Base-by-base conservation (phyloP, 2,329 filamentous ascomycete genomes). In the Aulographum hederae region DNA sequence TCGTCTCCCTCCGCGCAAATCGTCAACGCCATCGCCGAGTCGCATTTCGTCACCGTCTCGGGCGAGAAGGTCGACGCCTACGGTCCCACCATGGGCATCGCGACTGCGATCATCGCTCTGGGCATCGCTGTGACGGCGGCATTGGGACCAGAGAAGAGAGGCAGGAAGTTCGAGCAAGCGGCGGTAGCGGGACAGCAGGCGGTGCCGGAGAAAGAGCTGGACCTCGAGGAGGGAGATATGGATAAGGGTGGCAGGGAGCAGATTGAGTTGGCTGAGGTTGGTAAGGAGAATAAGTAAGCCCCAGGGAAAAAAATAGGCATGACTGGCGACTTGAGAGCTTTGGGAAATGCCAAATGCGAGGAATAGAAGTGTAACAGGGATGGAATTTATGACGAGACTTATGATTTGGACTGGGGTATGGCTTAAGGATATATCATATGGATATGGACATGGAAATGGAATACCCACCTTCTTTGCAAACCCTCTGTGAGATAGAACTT, bases 71-170 rank as follows among this genome's bases (percentile, higher is more conserved):
- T 71, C 2, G 67, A 78, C 31, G 75, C 74, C 0, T 84, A 84
- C 41, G 78, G 77, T 0, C 77, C 73, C 0, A 68, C 68, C 12
- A 85, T 82, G 78, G 78, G 67, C 10, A 58, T 82, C 34, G 77
- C 73, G 3, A 84, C 78, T 3, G 78, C 73, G 2, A 84, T 85
- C 41, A 81, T 84, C 39, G 74, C 72, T 1, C 28, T 69, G 0
- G 78, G 77, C 2, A 82, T 85, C 37, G 59, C 65, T 8, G 46
- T 74, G 15, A 81, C 76, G 1, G 68, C 72, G 4, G 68, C 74
- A 18, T 46, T 84, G 33, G 79, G 79, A 0, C 78, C 77, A 0
- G 79, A 85, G 64, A 77, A 73, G 55, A 65, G 73, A 28, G 79
- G 78, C 2, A 61, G 74, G 13, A 59, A 65, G 35, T 84, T 86